Base-by-base conservation (phyloP, 1,284 basidiomycete genomes). In the Grifola frondosa region DNA sequence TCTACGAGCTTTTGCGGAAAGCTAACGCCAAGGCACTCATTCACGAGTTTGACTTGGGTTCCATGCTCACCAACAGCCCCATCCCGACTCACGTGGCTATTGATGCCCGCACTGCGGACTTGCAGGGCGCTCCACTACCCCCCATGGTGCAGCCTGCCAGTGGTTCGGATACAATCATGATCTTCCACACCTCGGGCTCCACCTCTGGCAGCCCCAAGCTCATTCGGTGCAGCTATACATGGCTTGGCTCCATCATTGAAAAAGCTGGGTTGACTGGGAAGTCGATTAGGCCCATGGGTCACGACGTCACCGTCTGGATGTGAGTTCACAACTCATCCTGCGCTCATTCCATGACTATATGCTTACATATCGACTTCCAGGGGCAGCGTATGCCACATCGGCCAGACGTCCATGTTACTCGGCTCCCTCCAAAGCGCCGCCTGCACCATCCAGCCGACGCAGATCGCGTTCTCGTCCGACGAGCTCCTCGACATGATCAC, bases 141-240 rank as follows among this genome's bases (percentile, higher is more conserved):
- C 61, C 45, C 52, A 65, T 42, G 52, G 60, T 40, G 59, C 68
- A 49, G 15, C 50, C 45, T n/a, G 34, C 46, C 10, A 39, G 39
- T 19, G 49, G 44, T 10, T 37, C 46, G 44, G 69, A 74, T 36
- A 66, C 69, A 6, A 72, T 72, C 23, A 81, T 86, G 65, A 69
- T 85, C 42, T 86, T 84, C 68, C 84, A 87, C 59, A 86, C 84
- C 9, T 81, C 79, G 41, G 84, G 84, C 12, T 84, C 83, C 28
- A 86, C 84, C 12, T 85, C 82, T 17, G 83, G 84, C 30, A 80
- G 74, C 56, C 84, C 84, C 1, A 87, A 85, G 57, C 75, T 87
- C 24, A 78, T 87, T 0, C 82, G 78, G 9, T 81, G 81, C 62
- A 80, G 62, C 56, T 76, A 75, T 53, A 69, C 66, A 31, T 87